Evolutionary conservation across 2,329 filamentous ascomycete species (phyloP).

Genomic region (Didymella sp.): DNA sequence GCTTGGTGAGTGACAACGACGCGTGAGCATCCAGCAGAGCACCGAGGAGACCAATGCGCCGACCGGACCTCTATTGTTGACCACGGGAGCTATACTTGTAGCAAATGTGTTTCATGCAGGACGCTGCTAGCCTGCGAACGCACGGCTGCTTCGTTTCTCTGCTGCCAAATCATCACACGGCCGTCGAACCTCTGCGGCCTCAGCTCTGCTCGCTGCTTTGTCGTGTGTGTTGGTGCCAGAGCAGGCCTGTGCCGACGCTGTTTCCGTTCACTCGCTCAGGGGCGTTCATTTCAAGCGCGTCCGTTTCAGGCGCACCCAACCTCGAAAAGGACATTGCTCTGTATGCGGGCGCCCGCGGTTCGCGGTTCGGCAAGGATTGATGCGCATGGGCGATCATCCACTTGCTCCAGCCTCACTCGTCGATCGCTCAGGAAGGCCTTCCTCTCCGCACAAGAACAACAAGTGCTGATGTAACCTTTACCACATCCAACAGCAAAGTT

Average conservation of each 20-base stretch:
- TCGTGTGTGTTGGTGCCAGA: neutral
- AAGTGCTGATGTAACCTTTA: neutral
- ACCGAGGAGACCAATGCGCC: conserved; percentile 1
- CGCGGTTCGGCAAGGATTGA: conserved; percentile 30
- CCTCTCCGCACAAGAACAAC: neutral
- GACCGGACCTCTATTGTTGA: conserved; percentile 5
- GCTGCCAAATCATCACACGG: conserved; percentile 48
- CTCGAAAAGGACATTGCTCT: conserved; percentile 41
- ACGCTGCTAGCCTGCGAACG: conserved; percentile 22
- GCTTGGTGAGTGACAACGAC: conserved; percentile 18
- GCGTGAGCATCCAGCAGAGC: conserved; percentile 8
- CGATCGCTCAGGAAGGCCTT: conserved; percentile 29
- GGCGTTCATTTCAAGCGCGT: conserved; percentile 28
- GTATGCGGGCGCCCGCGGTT: conserved; percentile 41
- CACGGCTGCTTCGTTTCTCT: conserved; percentile 30
- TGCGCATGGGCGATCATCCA: conserved; percentile 40
- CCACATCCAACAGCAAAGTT: neutral
- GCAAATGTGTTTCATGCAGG: conserved; percentile 47
- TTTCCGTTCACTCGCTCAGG: conserved; percentile 30
- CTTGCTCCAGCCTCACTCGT: conserved; percentile 46
- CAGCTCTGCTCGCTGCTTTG: conserved; percentile 12
- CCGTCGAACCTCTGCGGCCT: conserved; percentile 38
- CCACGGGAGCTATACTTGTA: conserved; percentile 30
- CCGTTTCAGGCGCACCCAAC: conserved; percentile 30
- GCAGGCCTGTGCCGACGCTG: conserved; percentile 8